Evolutionary conservation across 495 filamentous ascomycete species (phyloP), one percentile per base, ranked within the genome.

Genomic region (Penicillium malachiteum): DNA sequence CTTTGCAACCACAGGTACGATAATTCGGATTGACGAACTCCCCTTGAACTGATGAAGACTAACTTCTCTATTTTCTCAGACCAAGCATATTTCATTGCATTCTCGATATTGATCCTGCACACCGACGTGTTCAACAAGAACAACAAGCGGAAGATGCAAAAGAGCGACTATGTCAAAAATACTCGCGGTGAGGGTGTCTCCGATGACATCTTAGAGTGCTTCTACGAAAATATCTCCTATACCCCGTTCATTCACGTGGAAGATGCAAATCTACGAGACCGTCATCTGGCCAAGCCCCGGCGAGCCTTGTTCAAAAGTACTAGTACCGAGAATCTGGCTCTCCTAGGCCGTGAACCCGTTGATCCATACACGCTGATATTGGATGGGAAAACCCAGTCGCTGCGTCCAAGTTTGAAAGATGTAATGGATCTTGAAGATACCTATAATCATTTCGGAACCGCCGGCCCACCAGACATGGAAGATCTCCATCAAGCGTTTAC

Each of bases 101-200:
- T 97, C 64, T 97, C 95, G 2, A 86, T 97, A 40, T 76, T 99
- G 39, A 96, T 99, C 58, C 77, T 99, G 14, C 94, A 99, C 62
- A 97, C 94, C 0, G 94, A 99, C 67, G 90, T 95, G 10, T 97
- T 97, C 83, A 99, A 99, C 78, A 96, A 93, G 70, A 97, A 97
- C 77, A 97, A 97, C 70, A 97, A 96, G 73, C 84, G 92, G 63
- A 99, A 97, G 71, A 99, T 99, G 94, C 92, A 96, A 67, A 95
- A 95, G 61, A 78, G 79, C 0, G 94, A 97, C 56, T 99, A 99
- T 69, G 81, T 96, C 50, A 97, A 95, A 71, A 97, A 97, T 68
- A 94, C 91, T 12, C 83, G 85, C 8, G 89, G 88, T 1, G 91
- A 96, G 66, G 91, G 91, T 12, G 88, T 97, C 18, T 87, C 88